A percentile compares a stretch with the other conserved stretches of the same genome.
phyloP scores from a whole-genome alignment of 345 rosid species.

The Euclidium syriacum region DNA sequence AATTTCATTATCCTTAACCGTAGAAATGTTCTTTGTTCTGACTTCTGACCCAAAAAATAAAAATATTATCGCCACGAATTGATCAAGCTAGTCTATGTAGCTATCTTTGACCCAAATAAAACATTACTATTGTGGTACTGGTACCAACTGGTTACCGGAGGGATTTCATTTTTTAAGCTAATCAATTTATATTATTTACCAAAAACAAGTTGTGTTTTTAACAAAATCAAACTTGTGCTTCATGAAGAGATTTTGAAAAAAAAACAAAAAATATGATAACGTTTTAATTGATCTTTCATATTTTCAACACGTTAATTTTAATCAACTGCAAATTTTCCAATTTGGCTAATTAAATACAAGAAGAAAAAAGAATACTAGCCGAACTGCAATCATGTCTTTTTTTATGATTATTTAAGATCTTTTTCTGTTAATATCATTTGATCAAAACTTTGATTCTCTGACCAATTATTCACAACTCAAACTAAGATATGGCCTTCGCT shows the following conservation, averaged over 20 bases:
- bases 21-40: not conserved
- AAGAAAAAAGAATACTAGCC: not conserved
- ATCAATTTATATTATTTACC: not conserved
- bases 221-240: not conserved
- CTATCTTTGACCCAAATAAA: constrained; percentile 14
- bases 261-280: too few species aligned
- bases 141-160: not conserved
- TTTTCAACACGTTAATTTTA: not conserved
- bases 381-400: not conserved
- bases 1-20: constrained; percentile 1
- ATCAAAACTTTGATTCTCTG: not conserved
- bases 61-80: not conserved
- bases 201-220: not conserved
- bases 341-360: not conserved
- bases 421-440: not conserved
- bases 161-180: not conserved
- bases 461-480: not conserved
- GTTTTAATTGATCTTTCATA: not conserved
- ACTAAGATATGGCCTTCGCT: constrained; percentile 5
- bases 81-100: not conserved
- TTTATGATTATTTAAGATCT: not conserved
- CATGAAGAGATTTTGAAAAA: not conserved
- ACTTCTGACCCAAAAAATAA: constrained; percentile 4
- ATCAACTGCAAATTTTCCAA: not conserved
- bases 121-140: not conserved